A percentile compares a stretch with the other conserved stretches of the same genome.
Evolutionary conservation across 257 asterid genomes (phyloP).

Genomic region (Gentiana dahurica): DNA sequence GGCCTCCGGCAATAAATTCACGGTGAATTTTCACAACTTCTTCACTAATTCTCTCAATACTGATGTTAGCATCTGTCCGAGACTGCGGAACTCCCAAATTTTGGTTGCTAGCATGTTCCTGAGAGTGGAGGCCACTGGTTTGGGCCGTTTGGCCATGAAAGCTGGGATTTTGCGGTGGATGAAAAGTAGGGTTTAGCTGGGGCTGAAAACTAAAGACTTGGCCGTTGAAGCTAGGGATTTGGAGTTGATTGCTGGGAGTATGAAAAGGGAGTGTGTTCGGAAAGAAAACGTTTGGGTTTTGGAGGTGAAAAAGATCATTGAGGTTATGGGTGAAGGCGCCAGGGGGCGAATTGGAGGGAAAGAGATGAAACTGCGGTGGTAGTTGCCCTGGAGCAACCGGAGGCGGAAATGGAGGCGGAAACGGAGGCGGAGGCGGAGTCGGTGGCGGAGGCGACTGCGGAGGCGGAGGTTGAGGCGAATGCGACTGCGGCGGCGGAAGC

Average conservation of each 20-base stretch:
- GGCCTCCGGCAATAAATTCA: conserved; percentile 32
- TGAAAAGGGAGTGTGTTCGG: conserved; percentile 10
- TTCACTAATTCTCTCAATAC: conserved; percentile 38
- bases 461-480: background rate
- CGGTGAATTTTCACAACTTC: conserved; percentile 47
- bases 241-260: conserved; percentile 12
- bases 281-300: conserved; percentile 14
- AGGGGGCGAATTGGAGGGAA: conserved; percentile 18
- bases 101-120: conserved; percentile 1
- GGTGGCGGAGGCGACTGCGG: conserved; percentile 1
- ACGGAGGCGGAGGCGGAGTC: no score
- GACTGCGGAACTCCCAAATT: conserved; percentile 12
- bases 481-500: conserved; percentile 2
- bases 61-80: conserved; percentile 14
- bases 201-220: conserved; percentile 9
- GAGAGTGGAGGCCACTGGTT: conserved; percentile 4
- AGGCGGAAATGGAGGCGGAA: no score
- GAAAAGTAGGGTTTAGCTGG: conserved; percentile 20
- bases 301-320: conserved; percentile 5
- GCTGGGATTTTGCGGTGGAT: conserved; percentile 17
- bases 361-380: conserved; percentile 19
- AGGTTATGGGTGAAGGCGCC: conserved; percentile 39
- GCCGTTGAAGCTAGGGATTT: conserved; percentile 23
- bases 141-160: conserved; percentile 4
- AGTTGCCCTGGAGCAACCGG: background rate